A percentile compares a stretch with the other conserved stretches of the same genome.
Evolutionary conservation across 768 basidiomycete species (phyloP).

Genomic region (Termitomyces eurrhizus): DNA sequence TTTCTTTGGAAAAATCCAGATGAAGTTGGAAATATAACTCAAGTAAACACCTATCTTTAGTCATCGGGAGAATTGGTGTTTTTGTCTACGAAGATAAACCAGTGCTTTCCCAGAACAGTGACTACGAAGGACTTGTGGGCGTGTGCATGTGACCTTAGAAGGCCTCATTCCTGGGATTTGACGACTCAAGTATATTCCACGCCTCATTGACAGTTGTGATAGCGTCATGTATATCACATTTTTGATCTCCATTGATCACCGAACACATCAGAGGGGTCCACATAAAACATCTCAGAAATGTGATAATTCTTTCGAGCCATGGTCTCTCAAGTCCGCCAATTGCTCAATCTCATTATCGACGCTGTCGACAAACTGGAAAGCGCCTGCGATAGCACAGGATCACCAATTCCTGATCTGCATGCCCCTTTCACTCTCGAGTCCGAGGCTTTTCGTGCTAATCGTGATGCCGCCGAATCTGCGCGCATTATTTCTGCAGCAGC

Average conservation of each 20-base stretch:
- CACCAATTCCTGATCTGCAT: neutral
- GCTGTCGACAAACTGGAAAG: slow-evolving; percentile 7
- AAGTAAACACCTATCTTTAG: too few species aligned
- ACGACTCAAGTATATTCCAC: too few species aligned
- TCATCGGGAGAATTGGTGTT: too few species aligned
- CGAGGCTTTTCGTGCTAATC: slow-evolving; percentile 2
- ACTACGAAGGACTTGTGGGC: too few species aligned
- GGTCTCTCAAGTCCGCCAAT: slow-evolving; percentile 7
- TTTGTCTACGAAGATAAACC: too few species aligned
- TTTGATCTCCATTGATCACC: neutral
- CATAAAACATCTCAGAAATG: neutral
- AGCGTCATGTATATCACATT: neutral
- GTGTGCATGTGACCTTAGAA: too few species aligned
- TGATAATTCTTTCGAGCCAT: neutral
- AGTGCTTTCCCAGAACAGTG: too few species aligned
- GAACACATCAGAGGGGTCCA: neutral
- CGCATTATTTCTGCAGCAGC: slow-evolving; percentile 11
- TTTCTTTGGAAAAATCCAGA: too few species aligned
- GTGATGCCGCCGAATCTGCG: slow-evolving; percentile 4
- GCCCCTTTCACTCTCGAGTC: neutral
- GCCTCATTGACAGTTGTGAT: too few species aligned
- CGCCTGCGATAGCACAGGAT: neutral
- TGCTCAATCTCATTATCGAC: slow-evolving; percentile 3
- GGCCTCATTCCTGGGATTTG: too few species aligned
- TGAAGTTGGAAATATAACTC: too few species aligned